Evolutionary conservation across 208 protist genomes (phyloP).

Genomic region (Leishmania aethiopica): DNA sequence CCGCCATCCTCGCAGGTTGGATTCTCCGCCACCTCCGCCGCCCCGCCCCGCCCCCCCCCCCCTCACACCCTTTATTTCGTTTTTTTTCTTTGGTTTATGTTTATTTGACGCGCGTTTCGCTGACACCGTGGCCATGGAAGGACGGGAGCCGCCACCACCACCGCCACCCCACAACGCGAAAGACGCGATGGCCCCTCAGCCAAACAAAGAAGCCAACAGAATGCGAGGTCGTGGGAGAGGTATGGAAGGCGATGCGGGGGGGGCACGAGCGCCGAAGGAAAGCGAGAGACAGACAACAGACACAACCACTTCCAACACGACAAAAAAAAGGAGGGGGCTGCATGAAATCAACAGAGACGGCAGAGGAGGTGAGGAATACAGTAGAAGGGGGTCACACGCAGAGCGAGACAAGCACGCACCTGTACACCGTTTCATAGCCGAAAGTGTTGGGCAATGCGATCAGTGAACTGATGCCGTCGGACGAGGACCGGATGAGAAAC

Average conservation of each 20-base stretch:
- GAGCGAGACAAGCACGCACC: not conserved
- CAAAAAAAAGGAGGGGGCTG: not conserved
- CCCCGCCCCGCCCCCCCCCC: not conserved
- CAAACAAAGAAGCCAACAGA: not conserved
- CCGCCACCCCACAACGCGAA: not conserved
- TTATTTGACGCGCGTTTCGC: not conserved
- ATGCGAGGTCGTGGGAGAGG: not conserved
- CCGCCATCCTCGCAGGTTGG: not conserved
- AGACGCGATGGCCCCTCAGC: not conserved
- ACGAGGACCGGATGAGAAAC: not conserved
- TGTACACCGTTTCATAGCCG: not conserved
- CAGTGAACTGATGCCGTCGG: not conserved
- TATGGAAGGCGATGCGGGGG: not conserved
- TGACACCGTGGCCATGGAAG: not conserved
- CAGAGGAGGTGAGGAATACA: not conserved
- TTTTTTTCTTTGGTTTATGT: not conserved
- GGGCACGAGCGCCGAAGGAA: not conserved
- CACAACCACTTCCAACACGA: too few species aligned
- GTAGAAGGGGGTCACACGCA: not conserved
- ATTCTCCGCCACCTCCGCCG: not conserved
- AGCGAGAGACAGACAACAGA: not conserved
- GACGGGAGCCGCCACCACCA: not conserved
- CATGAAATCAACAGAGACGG: not conserved
- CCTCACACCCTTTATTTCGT: too few species aligned
- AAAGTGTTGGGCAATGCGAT: not conserved